phyloP scores from a whole-genome alignment of 2,329 filamentous ascomycete species.

The Colletotrichum melonis region DNA sequence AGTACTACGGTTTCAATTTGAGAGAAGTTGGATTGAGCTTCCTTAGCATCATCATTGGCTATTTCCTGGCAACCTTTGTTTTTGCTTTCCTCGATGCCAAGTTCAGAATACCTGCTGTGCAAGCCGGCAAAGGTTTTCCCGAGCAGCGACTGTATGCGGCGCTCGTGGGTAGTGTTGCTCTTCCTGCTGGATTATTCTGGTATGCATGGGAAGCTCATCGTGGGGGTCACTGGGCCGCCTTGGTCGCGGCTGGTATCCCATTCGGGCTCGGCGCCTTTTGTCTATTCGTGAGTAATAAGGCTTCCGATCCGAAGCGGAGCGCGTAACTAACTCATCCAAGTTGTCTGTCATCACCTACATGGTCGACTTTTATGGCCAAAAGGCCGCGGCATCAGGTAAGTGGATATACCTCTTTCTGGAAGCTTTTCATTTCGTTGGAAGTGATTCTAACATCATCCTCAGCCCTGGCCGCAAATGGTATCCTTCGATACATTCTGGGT shows the following conservation, averaged over 20 bases:
- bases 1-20: constrained; percentile 33
- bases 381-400: constrained; percentile 35
- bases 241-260: constrained; percentile 36
- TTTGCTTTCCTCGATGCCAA: constrained; percentile 30
- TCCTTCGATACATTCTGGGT: constrained; percentile 54
- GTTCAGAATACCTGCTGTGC: constrained; percentile 3
- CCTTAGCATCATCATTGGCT: constrained; percentile 34
- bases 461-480: constrained; percentile 53
- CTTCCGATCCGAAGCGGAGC: fast-evolving
- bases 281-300: background rate
- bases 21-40: constrained; percentile 35
- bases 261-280: constrained; percentile 14
- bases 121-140: constrained; percentile 12
- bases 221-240: constrained; percentile 36
- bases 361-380: constrained; percentile 37
- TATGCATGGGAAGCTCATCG: constrained; percentile 48
- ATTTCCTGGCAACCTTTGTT: constrained; percentile 24
- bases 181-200: constrained; percentile 38
- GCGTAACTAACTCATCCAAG: background rate
- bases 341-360: constrained; percentile 35
- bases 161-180: constrained; percentile 35
- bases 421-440: background rate
- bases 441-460: background rate
- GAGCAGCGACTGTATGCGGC: constrained; percentile 38
- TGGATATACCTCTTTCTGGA: fast-evolving